phyloP scores from a whole-genome alignment of 768 basidiomycete genomes.

The Phylloporus rhodoxanthus region DNA sequence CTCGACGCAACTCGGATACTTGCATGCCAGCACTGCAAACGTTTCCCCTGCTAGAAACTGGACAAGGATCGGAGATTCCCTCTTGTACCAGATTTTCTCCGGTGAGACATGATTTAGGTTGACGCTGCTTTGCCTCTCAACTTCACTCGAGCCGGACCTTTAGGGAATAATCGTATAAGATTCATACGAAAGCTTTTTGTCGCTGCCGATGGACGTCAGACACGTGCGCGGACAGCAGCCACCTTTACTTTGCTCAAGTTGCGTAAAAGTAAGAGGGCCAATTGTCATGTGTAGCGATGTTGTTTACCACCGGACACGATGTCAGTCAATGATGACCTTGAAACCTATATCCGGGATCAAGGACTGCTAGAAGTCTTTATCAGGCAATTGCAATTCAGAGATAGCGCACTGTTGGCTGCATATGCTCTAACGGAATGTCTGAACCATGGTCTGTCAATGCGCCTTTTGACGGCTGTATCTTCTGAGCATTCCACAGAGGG shows the following conservation, averaged over 20 bases:
- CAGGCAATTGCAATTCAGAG: constrained; percentile 7
- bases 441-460: constrained; percentile 3
- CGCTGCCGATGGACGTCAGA: constrained; percentile 2
- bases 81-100: constrained; percentile 6
- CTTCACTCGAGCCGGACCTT: constrained; percentile 1
- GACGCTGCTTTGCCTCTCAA: neutral
- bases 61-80: constrained; percentile 11
- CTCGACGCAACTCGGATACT: constrained; percentile 3
- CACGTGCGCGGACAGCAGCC: constrained; percentile 11
- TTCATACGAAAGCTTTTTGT: constrained; percentile 9
- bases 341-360: constrained; percentile 1
- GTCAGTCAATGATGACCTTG: constrained; percentile 3
- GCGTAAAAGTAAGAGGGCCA: neutral
- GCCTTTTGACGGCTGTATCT: neutral
- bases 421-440: constrained; percentile 13
- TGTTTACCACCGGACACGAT: neutral
- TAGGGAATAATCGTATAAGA: constrained; percentile 2
- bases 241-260: constrained; percentile 13
- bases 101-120: neutral
- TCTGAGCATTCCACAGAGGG: neutral
- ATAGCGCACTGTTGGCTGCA: constrained; percentile 13
- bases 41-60: constrained; percentile 11
- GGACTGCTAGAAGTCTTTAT: constrained; percentile 6
- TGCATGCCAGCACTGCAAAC: constrained; percentile 9
- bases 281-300: neutral